Base-by-base conservation (phyloP, 192 early-diverging fungal genomes). In the Gaertneriomyces sp. region DNA sequence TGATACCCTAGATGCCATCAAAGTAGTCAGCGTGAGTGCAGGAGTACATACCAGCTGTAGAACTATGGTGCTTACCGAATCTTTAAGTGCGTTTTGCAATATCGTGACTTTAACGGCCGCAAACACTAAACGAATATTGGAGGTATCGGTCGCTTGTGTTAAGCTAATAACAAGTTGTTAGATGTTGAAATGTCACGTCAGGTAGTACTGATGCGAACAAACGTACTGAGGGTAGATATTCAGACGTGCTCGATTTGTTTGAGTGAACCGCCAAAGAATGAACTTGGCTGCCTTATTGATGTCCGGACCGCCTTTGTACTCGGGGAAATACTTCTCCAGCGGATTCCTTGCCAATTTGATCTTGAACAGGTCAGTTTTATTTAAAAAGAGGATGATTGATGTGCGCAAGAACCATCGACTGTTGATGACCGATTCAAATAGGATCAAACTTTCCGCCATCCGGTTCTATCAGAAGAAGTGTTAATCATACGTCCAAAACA, bases 41-140 rank as follows among this genome's bases (percentile, higher is more conserved):
- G 25, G 25, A 33, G 1, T 33, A 33, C 25, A 33, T 33, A 33
- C 25, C 49, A 51, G 5, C 6, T 51, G 20, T 6, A 51, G n/a
- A 20, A 51, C 0, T 6, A n/a, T 17, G 16, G 1, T 4, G 49
- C 64, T n/a, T 44, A 66, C 64, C 64, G 64, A 66, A 46, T 66
- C 64, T 17, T 66, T 66, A 40, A 66, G 44, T n/a, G 64, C 64
- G 44, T 66, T 66, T 44, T 93, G 92, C 58, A 95, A 74, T 57
- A 93, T 91, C 1, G 92, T 95, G 64, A 94, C 93, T 63, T 93
- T 93, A 60, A 95, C 90, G 33, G 92, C 93, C 4, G 91, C 90
- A 84, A 95, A 94, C 25, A 95, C 93, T 33, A 93, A 79, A 45
- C 87, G 79, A 68, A 89, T 88, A 79, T 93, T 95, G 65, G 86